phyloP scores from a whole-genome alignment of 805 yeast species.

The Kurtzmaniella fragi region DNA sequence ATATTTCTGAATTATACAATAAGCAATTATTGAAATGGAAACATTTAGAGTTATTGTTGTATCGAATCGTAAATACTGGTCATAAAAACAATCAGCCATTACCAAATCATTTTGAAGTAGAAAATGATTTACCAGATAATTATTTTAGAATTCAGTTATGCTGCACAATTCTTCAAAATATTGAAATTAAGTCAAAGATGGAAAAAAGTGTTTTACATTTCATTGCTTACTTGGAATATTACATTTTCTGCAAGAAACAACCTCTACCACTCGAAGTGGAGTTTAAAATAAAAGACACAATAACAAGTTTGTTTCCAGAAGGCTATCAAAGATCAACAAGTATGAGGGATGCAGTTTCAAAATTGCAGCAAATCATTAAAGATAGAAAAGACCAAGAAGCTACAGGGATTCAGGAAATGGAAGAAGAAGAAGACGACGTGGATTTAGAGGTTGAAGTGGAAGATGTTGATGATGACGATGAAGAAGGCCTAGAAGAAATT shows the following conservation, averaged over 20 bases:
- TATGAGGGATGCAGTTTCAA: slow-evolving; percentile 39
- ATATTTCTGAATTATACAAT: slow-evolving; percentile 55
- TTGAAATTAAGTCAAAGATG: slow-evolving; percentile 1
- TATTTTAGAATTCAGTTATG: slow-evolving; percentile 65
- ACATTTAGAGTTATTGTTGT: slow-evolving; percentile 48
- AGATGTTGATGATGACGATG: neutral
- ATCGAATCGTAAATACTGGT: slow-evolving; percentile 58
- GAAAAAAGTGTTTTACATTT: slow-evolving; percentile 21
- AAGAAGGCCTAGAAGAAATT: slow-evolving; percentile 4
- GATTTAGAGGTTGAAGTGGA: neutral
- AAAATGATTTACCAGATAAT: slow-evolving; percentile 59
- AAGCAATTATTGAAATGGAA: slow-evolving; percentile 40
- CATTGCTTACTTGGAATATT: slow-evolving; percentile 65
- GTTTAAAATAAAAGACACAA: slow-evolving; percentile 46
- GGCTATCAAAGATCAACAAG: slow-evolving; percentile 30
- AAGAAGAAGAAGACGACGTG: slow-evolving; percentile 7
- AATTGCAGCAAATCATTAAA: slow-evolving; percentile 27
- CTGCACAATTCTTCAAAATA: slow-evolving; percentile 19
- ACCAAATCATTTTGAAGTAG: slow-evolving; percentile 45
- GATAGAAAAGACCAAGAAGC: slow-evolving; percentile 2
- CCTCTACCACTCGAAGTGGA: slow-evolving; percentile 63
- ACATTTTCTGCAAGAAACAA: slow-evolving; percentile 52
- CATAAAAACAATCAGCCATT: slow-evolving; percentile 49
- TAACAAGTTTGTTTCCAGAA: slow-evolving; percentile 21
- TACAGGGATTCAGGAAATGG: slow-evolving; percentile 7